Percentiles rank a stretch among this genome's conserved stretches.
These are phyloP conservation scores for Globisporangium sylvaticum DNA, from an alignment of 352 stramenopile genomes.

Conservation along the genomic window DNA sequence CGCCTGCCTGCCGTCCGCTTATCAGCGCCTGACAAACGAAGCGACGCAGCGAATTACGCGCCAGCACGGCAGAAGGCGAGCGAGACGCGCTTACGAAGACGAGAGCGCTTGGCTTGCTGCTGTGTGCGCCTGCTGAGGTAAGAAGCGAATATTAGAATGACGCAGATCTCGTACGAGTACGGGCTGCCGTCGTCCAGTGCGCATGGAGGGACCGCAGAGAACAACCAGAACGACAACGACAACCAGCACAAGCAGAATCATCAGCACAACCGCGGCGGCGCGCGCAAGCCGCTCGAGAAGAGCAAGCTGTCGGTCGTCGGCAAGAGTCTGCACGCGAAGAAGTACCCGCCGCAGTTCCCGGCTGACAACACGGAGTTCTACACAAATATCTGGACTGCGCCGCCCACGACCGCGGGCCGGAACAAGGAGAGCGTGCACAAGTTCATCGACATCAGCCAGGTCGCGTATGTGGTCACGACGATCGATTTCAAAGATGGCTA, in stretches of 20 bases:
- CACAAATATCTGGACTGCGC: slow-evolving; percentile 68
- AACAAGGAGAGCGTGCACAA: slow-evolving; percentile 26
- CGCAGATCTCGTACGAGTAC: slow-evolving; percentile 16
- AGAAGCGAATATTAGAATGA: neutral
- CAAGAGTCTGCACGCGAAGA: slow-evolving; percentile 40
- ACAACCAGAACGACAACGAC: neutral
- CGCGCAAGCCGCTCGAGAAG: slow-evolving; percentile 56
- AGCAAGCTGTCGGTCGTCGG: slow-evolving; percentile 39
- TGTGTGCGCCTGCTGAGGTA: neutral
- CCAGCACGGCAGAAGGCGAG: neutral
- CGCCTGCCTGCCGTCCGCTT: neutral
- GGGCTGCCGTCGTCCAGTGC: neutral
- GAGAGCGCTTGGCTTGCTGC: neutral
- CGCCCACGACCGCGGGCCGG: slow-evolving; percentile 16
- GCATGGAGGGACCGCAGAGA: neutral
- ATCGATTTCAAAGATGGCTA: slow-evolving; percentile 75
- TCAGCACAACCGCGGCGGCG: slow-evolving; percentile 6
- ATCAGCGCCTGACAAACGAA: neutral
- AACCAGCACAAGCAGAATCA: neutral
- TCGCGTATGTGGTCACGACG: slow-evolving; percentile 69
- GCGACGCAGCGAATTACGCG: neutral
- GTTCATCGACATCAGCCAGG: slow-evolving; percentile 77
- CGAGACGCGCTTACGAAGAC: neutral
- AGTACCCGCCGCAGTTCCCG: slow-evolving; percentile 16
- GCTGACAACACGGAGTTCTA: slow-evolving; percentile 76